Conservation (phyloP, 306 rosid genomes). For the Pyrus betulifolia region DNA sequence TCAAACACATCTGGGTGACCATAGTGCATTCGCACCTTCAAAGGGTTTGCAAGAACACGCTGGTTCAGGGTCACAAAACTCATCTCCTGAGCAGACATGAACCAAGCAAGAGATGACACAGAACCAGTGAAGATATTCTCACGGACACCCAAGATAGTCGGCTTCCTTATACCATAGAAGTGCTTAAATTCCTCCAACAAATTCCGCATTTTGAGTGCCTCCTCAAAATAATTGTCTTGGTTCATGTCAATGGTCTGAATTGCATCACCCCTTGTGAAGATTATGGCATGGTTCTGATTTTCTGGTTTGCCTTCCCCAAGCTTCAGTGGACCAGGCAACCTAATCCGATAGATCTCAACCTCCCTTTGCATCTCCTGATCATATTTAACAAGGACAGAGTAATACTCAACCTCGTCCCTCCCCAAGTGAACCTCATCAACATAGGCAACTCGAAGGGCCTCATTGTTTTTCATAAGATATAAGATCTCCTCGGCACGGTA, state of each 20-base stretch:
- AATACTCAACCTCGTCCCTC: conserved; percentile 65
- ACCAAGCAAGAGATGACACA: conserved; percentile 95
- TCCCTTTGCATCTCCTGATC: conserved; percentile 68
- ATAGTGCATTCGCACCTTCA: conserved; percentile 93
- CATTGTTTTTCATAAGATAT: conserved; percentile 70
- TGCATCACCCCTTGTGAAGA: conserved; percentile 94
- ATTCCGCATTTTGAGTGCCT: conserved; percentile 96
- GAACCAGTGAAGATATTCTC: conserved; percentile 95
- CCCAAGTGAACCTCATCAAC: conserved; percentile 70
- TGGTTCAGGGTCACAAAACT: conserved; percentile 90
- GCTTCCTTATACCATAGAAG: conserved; percentile 57
- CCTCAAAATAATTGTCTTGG: conserved; percentile 92
- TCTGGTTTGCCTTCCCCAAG: conserved; percentile 98
- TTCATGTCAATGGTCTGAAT: conserved; percentile 95
- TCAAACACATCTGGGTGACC: conserved; percentile 97
- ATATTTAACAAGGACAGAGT: conserved; percentile 86
- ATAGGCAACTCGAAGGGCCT: conserved; percentile 92
- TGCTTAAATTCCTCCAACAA: conserved; percentile 70
- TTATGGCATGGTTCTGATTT: conserved; percentile 91
- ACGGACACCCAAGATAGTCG: conserved; percentile 92
- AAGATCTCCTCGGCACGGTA: conserved; percentile 80
- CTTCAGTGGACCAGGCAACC: conserved; percentile 87
- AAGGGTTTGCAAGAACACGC: conserved; percentile 89
- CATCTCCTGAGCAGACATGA: conserved; percentile 95
- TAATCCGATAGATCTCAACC: conserved; percentile 78